These are phyloP conservation scores for Tetracladium setigerum DNA, from an alignment of 495 filamentous ascomycete species.

Conservation along the genomic window DNA sequence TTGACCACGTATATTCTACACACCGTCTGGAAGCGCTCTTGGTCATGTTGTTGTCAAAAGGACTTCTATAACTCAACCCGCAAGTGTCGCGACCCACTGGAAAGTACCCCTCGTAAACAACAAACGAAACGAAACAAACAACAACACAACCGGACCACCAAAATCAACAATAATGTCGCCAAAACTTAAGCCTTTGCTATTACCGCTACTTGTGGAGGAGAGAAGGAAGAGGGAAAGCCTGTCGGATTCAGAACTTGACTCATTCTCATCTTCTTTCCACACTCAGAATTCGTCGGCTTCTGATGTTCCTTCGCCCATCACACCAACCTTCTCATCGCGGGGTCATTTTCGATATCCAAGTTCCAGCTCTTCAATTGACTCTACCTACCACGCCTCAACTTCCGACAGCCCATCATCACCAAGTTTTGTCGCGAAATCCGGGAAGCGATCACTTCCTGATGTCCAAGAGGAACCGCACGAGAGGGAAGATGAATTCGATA, in stretches of 20 bases:
- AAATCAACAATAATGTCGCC: constrained; percentile 35
- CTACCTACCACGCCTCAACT: constrained; percentile 25
- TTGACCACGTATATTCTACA: constrained; percentile 17
- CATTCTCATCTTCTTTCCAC: constrained; percentile 11
- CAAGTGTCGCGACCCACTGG: constrained; percentile 21
- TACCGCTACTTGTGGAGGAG: constrained; percentile 45
- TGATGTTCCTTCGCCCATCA: constrained; percentile 50
- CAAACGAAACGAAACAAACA: constrained; percentile 4
- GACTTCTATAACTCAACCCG: constrained; percentile 1
- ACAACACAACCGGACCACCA: constrained; percentile 12
- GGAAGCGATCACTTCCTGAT: constrained; percentile 43
- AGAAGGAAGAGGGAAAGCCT: constrained; percentile 34
- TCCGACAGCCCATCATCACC: constrained; percentile 37
- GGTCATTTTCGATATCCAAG: constrained; percentile 48
- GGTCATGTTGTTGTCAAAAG: constrained; percentile 28
- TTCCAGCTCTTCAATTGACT: constrained; percentile 43
- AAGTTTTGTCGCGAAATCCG: constrained; percentile 30
- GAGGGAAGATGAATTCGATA: constrained; percentile 46
- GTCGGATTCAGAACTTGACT: constrained; percentile 17
- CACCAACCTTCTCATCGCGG: constrained; percentile 50
- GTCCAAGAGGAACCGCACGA: constrained; percentile 48
- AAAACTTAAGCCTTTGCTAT: constrained; percentile 39
- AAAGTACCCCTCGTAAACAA: neutral
- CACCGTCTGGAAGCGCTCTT: constrained; percentile 50
- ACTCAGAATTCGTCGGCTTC: constrained; percentile 44